Conservation (phyloP, 805 yeast genomes). For the Nakazawaea ambrosiae region DNA sequence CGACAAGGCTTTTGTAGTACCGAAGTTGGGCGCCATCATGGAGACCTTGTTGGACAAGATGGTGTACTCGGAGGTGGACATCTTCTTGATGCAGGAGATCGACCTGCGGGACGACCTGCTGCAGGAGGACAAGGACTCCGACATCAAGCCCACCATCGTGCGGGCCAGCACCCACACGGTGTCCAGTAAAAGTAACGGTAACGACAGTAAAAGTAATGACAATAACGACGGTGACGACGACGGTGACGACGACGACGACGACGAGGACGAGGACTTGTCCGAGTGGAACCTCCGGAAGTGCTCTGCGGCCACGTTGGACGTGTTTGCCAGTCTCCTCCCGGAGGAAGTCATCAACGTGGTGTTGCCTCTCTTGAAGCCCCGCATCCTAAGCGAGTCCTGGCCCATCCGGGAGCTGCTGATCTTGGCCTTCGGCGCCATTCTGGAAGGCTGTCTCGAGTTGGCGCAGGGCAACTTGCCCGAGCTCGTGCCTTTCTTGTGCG, state of each 20-base stretch:
- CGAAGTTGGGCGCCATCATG: slow-evolving; percentile 55
- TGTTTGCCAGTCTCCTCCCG: slow-evolving; percentile 64
- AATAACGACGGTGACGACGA: slow-evolving; percentile 40
- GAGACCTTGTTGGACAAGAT: slow-evolving; percentile 74
- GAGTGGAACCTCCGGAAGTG: slow-evolving; percentile 94
- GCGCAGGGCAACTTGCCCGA: slow-evolving; percentile 70
- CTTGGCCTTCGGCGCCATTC: slow-evolving; percentile 90
- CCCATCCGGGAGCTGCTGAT: slow-evolving; percentile 89
- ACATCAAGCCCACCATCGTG: slow-evolving; percentile 76
- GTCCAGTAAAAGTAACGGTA: slow-evolving; percentile 16
- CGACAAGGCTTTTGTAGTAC: slow-evolving; percentile 48
- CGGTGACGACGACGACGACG: slow-evolving; percentile 69
- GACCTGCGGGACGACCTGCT: slow-evolving; percentile 73
- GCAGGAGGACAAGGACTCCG: slow-evolving; percentile 79
- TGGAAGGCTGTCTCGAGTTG: slow-evolving; percentile 76
- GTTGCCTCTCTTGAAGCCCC: slow-evolving; percentile 69
- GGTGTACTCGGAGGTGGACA: slow-evolving; percentile 84
- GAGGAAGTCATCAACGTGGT: slow-evolving; percentile 56
- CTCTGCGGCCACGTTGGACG: slow-evolving; percentile 88
- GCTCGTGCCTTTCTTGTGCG: slow-evolving; percentile 78
- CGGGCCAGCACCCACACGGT: slow-evolving; percentile 38
- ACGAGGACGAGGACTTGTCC: slow-evolving; percentile 55
- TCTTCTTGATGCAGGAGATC: slow-evolving; percentile 51
- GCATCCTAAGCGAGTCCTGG: slow-evolving; percentile 71
- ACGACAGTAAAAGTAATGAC: slow-evolving; percentile 13